These are phyloP conservation scores for Piloderma croceum DNA, from an alignment of 768 basidiomycete genomes.

Conservation along the genomic window DNA sequence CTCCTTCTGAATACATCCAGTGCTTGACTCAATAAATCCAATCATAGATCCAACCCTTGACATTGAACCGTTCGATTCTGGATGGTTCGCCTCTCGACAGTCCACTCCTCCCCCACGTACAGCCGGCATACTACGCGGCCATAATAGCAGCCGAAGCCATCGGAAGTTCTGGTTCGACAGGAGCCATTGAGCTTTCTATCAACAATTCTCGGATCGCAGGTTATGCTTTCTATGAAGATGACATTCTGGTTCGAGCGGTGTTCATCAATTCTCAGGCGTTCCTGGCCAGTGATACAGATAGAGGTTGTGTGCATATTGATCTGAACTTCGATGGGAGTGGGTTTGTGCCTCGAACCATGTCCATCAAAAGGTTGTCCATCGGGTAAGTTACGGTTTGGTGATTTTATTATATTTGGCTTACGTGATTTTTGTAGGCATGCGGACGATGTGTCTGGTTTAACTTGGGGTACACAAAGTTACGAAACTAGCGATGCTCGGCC, in stretches of 20 bases:
- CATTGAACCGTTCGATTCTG: slow-evolving; percentile 51
- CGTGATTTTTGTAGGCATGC: neutral
- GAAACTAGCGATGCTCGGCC: slow-evolving; percentile 44
- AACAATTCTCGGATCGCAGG: slow-evolving; percentile 45
- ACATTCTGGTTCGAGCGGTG: slow-evolving; percentile 39
- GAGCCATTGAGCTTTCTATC: slow-evolving; percentile 45
- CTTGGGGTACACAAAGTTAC: slow-evolving; percentile 55
- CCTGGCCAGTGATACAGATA: slow-evolving; percentile 27
- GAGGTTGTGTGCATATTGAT: slow-evolving; percentile 39
- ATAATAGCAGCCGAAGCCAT: slow-evolving; percentile 57
- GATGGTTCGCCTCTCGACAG: slow-evolving; percentile 46
- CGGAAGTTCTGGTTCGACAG: slow-evolving; percentile 37
- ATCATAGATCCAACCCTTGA: slow-evolving; percentile 55
- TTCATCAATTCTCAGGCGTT: slow-evolving; percentile 59
- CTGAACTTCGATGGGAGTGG: slow-evolving; percentile 30
- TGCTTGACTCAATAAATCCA: neutral
- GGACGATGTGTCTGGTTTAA: slow-evolving; percentile 40
- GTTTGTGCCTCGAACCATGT: slow-evolving; percentile 24
- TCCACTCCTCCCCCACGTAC: slow-evolving; percentile 54
- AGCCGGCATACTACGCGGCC: slow-evolving; percentile 62
- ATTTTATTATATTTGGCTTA: neutral
- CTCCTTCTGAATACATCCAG: slow-evolving; percentile 7
- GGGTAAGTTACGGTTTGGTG: slow-evolving; percentile 32
- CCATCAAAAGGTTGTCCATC: slow-evolving; percentile 46
- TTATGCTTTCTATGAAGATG: slow-evolving; percentile 55